Evolutionary conservation across 345 rosid species (phyloP).

Genomic region (Salix caprea): DNA sequence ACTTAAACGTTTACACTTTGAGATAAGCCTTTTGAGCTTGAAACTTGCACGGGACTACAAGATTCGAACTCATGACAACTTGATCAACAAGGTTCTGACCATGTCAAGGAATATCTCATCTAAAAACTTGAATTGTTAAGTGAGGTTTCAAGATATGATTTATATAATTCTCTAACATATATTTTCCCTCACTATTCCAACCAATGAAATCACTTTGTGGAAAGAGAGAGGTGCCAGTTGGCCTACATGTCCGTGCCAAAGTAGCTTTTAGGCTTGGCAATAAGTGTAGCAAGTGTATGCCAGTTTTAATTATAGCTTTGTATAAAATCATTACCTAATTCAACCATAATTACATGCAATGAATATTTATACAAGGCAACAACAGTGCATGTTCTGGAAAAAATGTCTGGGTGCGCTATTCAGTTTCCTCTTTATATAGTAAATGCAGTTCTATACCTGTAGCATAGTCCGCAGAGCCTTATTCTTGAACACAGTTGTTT

Average conservation of each 20-base stretch:
- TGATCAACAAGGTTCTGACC: no score
- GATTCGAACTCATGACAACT: no score
- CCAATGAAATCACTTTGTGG: not conserved
- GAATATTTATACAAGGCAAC: not conserved
- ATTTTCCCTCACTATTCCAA: not conserved
- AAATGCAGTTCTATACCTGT: conserved; percentile 45
- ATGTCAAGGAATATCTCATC: no score
- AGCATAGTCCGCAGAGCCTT: conserved; percentile 81
- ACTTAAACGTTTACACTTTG: no score
- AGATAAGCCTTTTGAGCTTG: no score
- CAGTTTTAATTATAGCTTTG: not conserved
- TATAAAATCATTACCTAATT: not conserved
- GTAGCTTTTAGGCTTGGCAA: not conserved
- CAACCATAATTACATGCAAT: not conserved
- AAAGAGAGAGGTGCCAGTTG: not conserved
- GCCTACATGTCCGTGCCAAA: not conserved
- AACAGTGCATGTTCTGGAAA: not conserved
- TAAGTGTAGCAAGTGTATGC: not conserved
- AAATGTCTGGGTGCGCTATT: not conserved
- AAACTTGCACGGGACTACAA: no score
- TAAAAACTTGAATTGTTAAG: no score
- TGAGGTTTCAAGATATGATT: no score
- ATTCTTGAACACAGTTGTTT: conserved; percentile 61
- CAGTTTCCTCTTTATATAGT: not conserved
- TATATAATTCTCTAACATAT: no score